A percentile compares a stretch with the other conserved stretches of the same genome.
phyloP scores from a whole-genome alignment of 2,329 filamentous ascomycete genomes.

The Fusarium lateritium region DNA sequence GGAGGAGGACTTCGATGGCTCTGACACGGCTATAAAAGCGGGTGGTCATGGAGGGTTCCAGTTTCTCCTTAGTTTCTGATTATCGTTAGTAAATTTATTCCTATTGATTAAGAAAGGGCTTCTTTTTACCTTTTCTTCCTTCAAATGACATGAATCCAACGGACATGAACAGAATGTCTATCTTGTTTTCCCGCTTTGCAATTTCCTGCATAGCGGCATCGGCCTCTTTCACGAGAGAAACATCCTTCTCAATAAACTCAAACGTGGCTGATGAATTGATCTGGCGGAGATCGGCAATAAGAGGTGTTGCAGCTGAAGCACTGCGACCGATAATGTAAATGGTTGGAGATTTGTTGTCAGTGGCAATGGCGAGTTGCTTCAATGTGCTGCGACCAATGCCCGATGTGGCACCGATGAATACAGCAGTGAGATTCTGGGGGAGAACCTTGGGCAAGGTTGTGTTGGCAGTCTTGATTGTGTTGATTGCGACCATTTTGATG shows the following conservation, averaged over 20 bases:
- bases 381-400: constrained; percentile 38
- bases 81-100: rapidly evolving
- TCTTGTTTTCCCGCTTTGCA: constrained; percentile 55
- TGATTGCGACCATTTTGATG: constrained; percentile 30
- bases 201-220: constrained; percentile 60
- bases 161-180: constrained; percentile 64
- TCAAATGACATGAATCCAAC: constrained; percentile 52
- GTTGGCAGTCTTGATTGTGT: constrained; percentile 31
- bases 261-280: constrained; percentile 61
- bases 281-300: constrained; percentile 59
- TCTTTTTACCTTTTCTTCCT: constrained; percentile 37
- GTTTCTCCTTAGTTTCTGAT: constrained; percentile 69
- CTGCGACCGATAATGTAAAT: constrained; percentile 64
- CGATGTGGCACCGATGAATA: constrained; percentile 40
- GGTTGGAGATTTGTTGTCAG: constrained; percentile 19
- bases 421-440: constrained; percentile 16
- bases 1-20: constrained; percentile 70
- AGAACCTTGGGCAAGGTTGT: constrained; percentile 5
- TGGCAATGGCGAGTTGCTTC: constrained; percentile 24
- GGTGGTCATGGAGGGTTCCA: constrained; percentile 67
- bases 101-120: rapidly evolving
- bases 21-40: constrained; percentile 71
- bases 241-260: constrained; percentile 64
- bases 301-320: constrained; percentile 51
- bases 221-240: constrained; percentile 67